These are phyloP conservation scores for Sarocladium kiliense DNA, from an alignment of 2,329 filamentous ascomycete species.

Conservation along the genomic window DNA sequence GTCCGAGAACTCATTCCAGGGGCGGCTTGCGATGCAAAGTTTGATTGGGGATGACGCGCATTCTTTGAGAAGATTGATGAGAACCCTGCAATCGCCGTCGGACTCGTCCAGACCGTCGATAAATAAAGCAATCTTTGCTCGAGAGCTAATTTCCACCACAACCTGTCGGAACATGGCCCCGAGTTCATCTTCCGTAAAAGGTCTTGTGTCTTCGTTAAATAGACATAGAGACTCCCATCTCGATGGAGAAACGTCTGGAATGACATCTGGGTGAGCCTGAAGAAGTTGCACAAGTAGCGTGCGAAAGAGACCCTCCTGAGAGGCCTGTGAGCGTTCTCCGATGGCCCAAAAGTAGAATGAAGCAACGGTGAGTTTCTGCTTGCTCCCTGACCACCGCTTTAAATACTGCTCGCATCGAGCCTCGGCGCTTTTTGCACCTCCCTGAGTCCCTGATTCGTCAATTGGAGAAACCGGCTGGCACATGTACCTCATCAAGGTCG, in stretches of 20 bases:
- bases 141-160: neutral
- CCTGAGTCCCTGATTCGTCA: no score
- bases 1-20: no score
- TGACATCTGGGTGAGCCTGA: neutral
- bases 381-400: no score
- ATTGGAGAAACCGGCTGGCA: no score
- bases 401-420: no score
- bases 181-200: neutral
- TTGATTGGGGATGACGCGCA: no score
- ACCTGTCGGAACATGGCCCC: neutral
- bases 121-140: slow-evolving; percentile 1
- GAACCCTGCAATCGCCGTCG: slow-evolving; percentile 3
- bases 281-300: slow-evolving; percentile 1
- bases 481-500: slow-evolving; percentile 8
- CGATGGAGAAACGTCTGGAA: neutral
- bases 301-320: slow-evolving; percentile 4
- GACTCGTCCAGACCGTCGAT: slow-evolving; percentile 8
- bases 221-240: neutral
- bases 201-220: neutral
- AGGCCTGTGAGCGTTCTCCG: no score
- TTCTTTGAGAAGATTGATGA: no score
- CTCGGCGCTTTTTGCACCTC: no score
- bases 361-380: no score
- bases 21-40: no score
- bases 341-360: no score